Conservation (phyloP, 495 filamentous ascomycete species). For the Penicillium lagena region DNA sequence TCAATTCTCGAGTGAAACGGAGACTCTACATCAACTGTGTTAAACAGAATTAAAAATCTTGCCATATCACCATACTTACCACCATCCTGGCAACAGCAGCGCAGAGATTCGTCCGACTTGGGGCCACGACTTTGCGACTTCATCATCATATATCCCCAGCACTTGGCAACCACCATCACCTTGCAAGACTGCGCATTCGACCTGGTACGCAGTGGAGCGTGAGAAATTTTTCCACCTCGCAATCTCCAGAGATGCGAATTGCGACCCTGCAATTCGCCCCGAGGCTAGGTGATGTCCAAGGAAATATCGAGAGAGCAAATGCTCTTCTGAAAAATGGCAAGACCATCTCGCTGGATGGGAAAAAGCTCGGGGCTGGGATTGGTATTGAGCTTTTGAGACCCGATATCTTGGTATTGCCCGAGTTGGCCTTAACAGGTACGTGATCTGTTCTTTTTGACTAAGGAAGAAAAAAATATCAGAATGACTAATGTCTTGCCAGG, state of each 20-base stretch:
- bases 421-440: slow-evolving; percentile 82
- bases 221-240: slow-evolving; percentile 12
- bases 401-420: slow-evolving; percentile 72
- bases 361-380: neutral
- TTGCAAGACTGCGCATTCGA: neutral
- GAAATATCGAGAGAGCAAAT: slow-evolving; percentile 71
- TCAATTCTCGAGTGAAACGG: too few species aligned
- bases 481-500: slow-evolving; percentile 39
- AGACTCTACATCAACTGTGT: too few species aligned
- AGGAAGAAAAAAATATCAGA: too few species aligned
- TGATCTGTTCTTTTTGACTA: neutral
- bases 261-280: slow-evolving; percentile 77
- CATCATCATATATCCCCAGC: neutral
- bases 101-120: slow-evolving; percentile 1
- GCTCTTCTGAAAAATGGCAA: slow-evolving; percentile 51
- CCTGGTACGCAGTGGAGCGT: neutral
- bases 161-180: too few species aligned
- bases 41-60: too few species aligned
- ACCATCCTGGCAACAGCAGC: slow-evolving; percentile 7
- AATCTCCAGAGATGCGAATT: slow-evolving; percentile 56
- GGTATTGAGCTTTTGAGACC: slow-evolving; percentile 24
- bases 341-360: slow-evolving; percentile 1
- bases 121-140: slow-evolving; percentile 3
- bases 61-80: neutral
- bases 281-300: slow-evolving; percentile 64